These are phyloP conservation scores for Theileria luwenshuni DNA, from an alignment of 169 alveolate genomes.

Conservation along the genomic window DNA sequence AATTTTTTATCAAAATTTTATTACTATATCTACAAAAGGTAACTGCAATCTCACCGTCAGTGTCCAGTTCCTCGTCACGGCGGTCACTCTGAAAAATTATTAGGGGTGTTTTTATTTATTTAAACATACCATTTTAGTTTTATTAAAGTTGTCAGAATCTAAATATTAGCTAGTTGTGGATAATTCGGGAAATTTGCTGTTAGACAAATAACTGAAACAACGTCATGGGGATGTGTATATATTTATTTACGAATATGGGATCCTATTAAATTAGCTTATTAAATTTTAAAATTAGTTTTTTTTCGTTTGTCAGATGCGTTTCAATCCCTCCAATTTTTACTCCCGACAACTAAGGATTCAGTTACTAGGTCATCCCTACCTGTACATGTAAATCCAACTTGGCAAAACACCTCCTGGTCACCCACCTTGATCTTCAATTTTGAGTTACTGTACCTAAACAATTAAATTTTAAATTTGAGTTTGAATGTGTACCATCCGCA, in stretches of 20 bases:
- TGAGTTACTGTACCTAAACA: conserved; percentile 67
- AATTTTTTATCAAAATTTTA: too few species aligned
- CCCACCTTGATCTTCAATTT: conserved; percentile 64
- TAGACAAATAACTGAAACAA: neutral
- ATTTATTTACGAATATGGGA: neutral
- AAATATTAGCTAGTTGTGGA: neutral
- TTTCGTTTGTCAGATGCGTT: neutral
- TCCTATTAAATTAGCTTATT: too few species aligned
- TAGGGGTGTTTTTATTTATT: neutral
- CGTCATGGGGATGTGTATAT: conserved; percentile 24
- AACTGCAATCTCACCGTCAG: neutral
- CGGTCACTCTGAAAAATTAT: neutral
- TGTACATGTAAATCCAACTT: conserved; percentile 76
- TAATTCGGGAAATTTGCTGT: neutral
- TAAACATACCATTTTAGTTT: conserved; percentile 13
- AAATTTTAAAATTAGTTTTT: too few species aligned
- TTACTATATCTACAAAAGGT: neutral
- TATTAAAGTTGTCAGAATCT: neutral
- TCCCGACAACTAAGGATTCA: conserved; percentile 7
- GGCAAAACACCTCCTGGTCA: conserved; percentile 71
- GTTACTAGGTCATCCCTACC: conserved; percentile 5
- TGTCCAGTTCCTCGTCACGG: neutral
- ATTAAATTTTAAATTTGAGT: neutral
- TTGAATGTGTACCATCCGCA: conserved; percentile 71
- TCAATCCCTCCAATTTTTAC: conserved; percentile 27